Evolutionary conservation across 257 asterid species (phyloP).

Genomic region (Plantago ovata): DNA sequence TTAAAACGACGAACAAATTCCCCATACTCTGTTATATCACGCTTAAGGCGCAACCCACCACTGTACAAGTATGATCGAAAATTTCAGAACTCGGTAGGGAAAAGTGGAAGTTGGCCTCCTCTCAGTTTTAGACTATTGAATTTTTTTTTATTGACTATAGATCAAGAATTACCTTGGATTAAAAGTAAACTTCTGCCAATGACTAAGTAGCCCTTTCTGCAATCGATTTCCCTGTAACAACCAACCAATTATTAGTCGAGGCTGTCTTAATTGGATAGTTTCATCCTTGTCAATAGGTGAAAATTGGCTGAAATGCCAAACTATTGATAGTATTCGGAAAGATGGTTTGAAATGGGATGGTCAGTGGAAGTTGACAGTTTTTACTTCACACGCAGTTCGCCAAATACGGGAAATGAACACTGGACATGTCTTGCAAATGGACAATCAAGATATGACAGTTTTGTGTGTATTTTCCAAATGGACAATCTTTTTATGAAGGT

Average conservation of each 20-base stretch:
- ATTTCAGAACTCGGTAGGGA: constrained; percentile 4
- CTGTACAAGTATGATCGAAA: constrained; percentile 35
- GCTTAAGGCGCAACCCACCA: constrained; percentile 97
- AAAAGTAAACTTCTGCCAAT: constrained; percentile 96
- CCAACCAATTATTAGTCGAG: constrained; percentile 14
- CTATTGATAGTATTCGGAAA: neutral
- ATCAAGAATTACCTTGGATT: constrained; percentile 71
- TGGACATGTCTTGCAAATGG: too few relatives aligned
- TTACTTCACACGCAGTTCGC: neutral
- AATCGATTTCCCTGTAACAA: constrained; percentile 78
- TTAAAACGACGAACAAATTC: constrained; percentile 95
- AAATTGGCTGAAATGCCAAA: constrained; percentile 16
- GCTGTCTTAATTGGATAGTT: neutral
- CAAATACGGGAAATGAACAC: too few relatives aligned
- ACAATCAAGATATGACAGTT: too few relatives aligned
- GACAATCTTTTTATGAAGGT: too few relatives aligned
- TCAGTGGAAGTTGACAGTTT: neutral
- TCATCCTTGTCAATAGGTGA: constrained; percentile 9
- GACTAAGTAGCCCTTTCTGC: constrained; percentile 83
- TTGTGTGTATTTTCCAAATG: too few relatives aligned
- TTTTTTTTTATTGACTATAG: neutral
- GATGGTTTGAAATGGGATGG: constrained; percentile 3
- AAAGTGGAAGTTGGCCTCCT: neutral
- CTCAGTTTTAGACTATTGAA: too few relatives aligned
- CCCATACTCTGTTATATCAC: constrained; percentile 97